Conservation (phyloP, 2,329 filamentous ascomycete species). For the Neofusicoccum cordaticola region DNA sequence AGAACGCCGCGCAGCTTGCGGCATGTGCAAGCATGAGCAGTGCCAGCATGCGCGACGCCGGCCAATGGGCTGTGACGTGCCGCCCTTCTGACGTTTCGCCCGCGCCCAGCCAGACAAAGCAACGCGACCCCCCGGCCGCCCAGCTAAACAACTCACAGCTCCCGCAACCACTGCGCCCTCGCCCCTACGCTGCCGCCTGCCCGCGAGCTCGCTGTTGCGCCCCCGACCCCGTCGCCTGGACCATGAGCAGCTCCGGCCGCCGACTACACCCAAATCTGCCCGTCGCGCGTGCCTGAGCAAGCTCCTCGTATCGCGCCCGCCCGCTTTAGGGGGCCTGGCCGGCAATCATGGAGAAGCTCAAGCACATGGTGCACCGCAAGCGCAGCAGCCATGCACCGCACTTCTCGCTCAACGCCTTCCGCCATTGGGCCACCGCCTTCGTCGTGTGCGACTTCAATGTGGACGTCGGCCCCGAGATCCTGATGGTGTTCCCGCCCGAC, state of each 20-base stretch:
- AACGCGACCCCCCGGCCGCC: neutral
- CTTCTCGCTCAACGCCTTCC: constrained; percentile 26
- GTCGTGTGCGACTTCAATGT: constrained; percentile 46
- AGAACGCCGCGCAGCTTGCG: neutral
- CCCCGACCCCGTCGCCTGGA: neutral
- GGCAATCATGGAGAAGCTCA: constrained; percentile 33
- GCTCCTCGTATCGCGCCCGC: neutral
- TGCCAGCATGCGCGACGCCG: constrained; percentile 2
- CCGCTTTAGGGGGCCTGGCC: constrained; percentile 7
- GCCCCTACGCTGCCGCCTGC: neutral
- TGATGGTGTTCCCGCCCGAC: constrained; percentile 41
- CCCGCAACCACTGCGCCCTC: neutral
- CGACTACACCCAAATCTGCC: neutral
- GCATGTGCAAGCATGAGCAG: constrained; percentile 9
- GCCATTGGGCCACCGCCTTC: constrained; percentile 41
- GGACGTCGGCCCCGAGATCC: constrained; percentile 42
- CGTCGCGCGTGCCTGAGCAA: neutral
- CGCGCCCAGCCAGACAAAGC: constrained; percentile 5
- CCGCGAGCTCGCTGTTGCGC: neutral
- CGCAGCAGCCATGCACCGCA: neutral
- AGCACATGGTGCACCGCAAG: constrained; percentile 28
- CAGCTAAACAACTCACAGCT: neutral
- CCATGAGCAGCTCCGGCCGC: constrained; percentile 5
- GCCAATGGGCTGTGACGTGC: constrained; percentile 1
- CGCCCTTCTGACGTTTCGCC: neutral